Evolutionary conservation across 2,329 filamentous ascomycete species (phyloP), one percentile per base, ranked within the genome.

Genomic region (Ceratocystis albifundus): DNA sequence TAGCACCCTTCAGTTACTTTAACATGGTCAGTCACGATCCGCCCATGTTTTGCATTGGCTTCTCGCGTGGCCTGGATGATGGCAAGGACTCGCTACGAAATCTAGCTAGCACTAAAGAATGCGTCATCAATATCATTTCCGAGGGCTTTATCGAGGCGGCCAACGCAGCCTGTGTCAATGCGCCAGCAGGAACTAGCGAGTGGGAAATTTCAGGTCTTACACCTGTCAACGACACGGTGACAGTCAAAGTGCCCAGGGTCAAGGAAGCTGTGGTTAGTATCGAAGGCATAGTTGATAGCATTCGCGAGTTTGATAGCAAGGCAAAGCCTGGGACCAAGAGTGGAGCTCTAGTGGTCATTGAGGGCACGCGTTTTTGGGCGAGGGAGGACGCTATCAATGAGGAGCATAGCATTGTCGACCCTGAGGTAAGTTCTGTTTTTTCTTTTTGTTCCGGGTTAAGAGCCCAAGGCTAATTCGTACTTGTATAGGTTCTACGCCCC

Each of bases 1-100:
- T 96, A 1, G 90, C 92, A 0, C 92, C 91, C 0, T 96, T 94
- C 75, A 88, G 84, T 72, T 96, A 94, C 78, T 90, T 91, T 74
- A 88, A 90, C 74, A 76, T 96, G 69, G 80, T 96, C 70, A 85
- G 85, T 74, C 88, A 94, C 74, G 92, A 96, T 73, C 93, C 92
- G 3, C 92, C 92, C 0, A 79, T 95, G 55, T 95, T 96, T 75
- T 82, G 84, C 7, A 77, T 86, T 32, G 82, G 83, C 55, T 79
- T 84, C 72, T 71, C 79, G 4, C 74, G 75, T 17, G 68, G 75
- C 3, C 70, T 80, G 5, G 75, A 74, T 4, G 75, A 77, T 3
- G 84, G 87, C 22, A 96, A 96, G 75, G 92, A 96, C 75, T 86
- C 88, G 46, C 78, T 96, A 65, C 80, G 79, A 71, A 95, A 96